Conservation (phyloP, 2,329 filamentous ascomycete genomes). For the Apiospora hydei region DNA sequence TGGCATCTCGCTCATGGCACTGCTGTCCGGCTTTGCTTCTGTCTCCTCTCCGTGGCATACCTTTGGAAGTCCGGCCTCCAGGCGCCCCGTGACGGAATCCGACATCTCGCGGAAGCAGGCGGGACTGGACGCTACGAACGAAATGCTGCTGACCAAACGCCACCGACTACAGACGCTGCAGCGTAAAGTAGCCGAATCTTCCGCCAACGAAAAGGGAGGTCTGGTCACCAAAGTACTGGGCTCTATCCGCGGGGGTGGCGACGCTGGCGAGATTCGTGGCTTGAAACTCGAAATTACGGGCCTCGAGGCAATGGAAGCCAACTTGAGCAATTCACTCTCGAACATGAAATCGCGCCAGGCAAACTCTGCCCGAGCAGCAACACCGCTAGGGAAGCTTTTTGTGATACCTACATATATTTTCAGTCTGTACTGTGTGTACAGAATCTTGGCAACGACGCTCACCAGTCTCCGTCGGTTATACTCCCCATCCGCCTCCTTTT, state of each 20-base stretch:
- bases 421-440: conserved; percentile 84
- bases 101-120: conserved; percentile 81
- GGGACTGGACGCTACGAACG: conserved; percentile 78
- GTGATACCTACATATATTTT: conserved; percentile 72
- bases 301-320: conserved; percentile 80
- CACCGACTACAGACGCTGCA: conserved; percentile 75
- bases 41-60: conserved; percentile 88
- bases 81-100: conserved; percentile 71
- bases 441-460: conserved; percentile 75
- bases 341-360: conserved; percentile 69
- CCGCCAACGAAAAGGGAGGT: conserved; percentile 56
- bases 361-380: conserved; percentile 71
- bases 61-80: conserved; percentile 68
- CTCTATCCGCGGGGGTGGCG: conserved; percentile 70
- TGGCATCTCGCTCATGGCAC: conserved; percentile 84
- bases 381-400: conserved; percentile 69
- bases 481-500: conserved; percentile 59
- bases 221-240: conserved; percentile 79
- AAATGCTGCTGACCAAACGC: conserved; percentile 79
- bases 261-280: conserved; percentile 64
- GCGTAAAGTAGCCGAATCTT: conserved; percentile 58
- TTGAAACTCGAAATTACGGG: conserved; percentile 80
- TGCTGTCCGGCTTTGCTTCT: conserved; percentile 89
- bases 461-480: conserved; percentile 70
- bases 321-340: conserved; percentile 70